Evolutionary conservation across 2,329 filamentous ascomycete genomes (phyloP), one percentile per base, ranked within the genome.

Genomic region (Ophiostoma ulmi): DNA sequence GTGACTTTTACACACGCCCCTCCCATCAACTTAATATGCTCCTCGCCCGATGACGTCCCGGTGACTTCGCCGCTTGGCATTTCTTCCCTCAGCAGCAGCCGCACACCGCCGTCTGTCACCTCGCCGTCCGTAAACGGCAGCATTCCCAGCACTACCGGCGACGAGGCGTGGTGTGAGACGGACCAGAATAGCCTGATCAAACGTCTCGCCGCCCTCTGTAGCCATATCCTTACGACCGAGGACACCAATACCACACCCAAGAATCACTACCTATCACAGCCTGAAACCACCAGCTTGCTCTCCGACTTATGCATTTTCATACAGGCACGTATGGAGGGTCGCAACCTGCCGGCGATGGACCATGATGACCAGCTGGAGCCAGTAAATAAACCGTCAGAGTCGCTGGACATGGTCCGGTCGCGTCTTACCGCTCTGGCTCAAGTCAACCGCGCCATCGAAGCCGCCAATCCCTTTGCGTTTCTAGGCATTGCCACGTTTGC

Each of bases 401-500:
- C 73, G 13, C 69, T 74, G 17, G 72, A 71, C 64, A 70, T 73
- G 68, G 72, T 74, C 31, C 72, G 70, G 11, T 71, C 71, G 55
- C 73, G 71, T 0, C 69, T 82, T 0, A 76, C 77, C 0, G 80
- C 79, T 0, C 73, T 82, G 4, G 76, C 77, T 55, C 78, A 78
- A 20, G 76, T 82, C 13, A 81, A 78, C 71, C 76, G 78, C 58
- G 78, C 80, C 6, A 75, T 83, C 2, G 77, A 78, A 41, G 79
- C 77, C 0, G 80, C 79, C 1, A 78, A 82, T 44, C 81, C 81
- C 0, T 77, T 82, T 67, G 81, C 81, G 0, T 76, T 83, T 10
- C 76, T 83, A 5, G 81, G 80, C 1, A 82, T 83, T 22, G 80
- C 80, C 0, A 80, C 79, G 0, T 82, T 83, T 72, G 80, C 81